Conservation (phyloP, 2,329 filamentous ascomycete species). For the Penicillium oxalicum region DNA sequence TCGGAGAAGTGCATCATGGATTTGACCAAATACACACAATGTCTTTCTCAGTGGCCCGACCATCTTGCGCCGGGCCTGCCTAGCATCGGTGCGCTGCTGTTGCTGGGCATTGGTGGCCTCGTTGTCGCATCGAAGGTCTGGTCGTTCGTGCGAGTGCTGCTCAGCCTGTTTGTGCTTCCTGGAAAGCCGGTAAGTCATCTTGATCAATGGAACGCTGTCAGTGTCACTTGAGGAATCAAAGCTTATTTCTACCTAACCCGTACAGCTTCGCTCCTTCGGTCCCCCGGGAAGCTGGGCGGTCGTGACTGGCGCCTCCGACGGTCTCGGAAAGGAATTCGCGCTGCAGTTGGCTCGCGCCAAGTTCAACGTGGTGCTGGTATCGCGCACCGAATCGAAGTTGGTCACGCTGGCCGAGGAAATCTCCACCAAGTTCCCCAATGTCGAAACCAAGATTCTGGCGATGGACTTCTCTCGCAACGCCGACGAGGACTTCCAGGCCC, state of each 20-base stretch:
- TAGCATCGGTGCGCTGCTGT: conserved; percentile 29
- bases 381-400: conserved; percentile 90
- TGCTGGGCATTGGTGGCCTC: conserved; percentile 51
- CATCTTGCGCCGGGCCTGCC: conserved; percentile 34
- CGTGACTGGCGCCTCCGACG: conserved; percentile 91
- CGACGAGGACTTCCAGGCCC: conserved; percentile 69
- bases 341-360: conserved; percentile 82
- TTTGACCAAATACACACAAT: conserved; percentile 26
- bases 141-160: conserved; percentile 55
- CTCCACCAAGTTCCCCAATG: conserved; percentile 56
- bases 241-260: conserved; percentile 10
- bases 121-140: conserved; percentile 53
- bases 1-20: conserved; percentile 24
- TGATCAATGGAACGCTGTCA: not conserved
- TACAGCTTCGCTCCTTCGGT: conserved; percentile 80
- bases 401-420: conserved; percentile 71
- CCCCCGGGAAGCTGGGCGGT: conserved; percentile 90
- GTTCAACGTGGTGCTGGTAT: conserved; percentile 92
- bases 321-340: conserved; percentile 93
- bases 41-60: conserved; percentile 30
- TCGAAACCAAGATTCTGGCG: conserved; percentile 70
- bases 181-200: conserved; percentile 41
- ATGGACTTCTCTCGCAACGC: conserved; percentile 88
- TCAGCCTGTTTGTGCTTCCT: conserved; percentile 63
- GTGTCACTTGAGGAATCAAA: conserved; percentile 1